phyloP scores from a whole-genome alignment of 169 alveolate species.

The Perkinsus olseni region DNA sequence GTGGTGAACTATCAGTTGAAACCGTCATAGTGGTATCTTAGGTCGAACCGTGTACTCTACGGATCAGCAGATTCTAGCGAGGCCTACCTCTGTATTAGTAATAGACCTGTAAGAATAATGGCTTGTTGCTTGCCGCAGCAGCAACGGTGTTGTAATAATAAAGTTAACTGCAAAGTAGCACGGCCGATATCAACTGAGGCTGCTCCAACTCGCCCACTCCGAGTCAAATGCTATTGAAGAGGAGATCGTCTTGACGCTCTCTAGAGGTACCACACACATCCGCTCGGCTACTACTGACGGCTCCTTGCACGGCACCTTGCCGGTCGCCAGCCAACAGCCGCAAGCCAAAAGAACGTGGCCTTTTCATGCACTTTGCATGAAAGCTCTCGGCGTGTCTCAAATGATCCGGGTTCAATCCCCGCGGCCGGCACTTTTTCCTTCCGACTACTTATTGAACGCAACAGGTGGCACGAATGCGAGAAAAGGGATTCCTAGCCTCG shows the following conservation, averaged over 20 bases:
- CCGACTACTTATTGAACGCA: not conserved
- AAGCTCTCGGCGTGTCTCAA: not conserved
- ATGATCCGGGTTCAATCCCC: not conserved
- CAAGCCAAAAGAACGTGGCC: not conserved
- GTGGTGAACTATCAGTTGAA: not conserved
- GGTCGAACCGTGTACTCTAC: too few relatives aligned
- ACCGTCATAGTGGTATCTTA: not conserved
- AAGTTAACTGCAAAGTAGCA: not conserved
- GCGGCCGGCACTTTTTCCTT: not conserved
- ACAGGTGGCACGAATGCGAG: too few relatives aligned
- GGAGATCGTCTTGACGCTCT: too few relatives aligned
- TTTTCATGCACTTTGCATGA: not conserved
- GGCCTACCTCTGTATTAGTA: not conserved
- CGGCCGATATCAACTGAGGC: not conserved
- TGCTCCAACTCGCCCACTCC: not conserved
- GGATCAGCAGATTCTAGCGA: too few relatives aligned
- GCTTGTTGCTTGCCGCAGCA: not conserved
- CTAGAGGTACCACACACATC: too few relatives aligned
- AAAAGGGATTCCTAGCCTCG: not conserved
- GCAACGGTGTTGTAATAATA: not conserved
- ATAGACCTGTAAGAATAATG: not conserved
- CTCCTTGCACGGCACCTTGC: too few relatives aligned
- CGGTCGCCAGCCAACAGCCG: too few relatives aligned
- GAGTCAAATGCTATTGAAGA: not conserved
- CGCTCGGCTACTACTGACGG: too few relatives aligned